Evolutionary conservation across 2,329 filamentous ascomycete species (phyloP).

Genomic region (Colletotrichum eleusines): DNA sequence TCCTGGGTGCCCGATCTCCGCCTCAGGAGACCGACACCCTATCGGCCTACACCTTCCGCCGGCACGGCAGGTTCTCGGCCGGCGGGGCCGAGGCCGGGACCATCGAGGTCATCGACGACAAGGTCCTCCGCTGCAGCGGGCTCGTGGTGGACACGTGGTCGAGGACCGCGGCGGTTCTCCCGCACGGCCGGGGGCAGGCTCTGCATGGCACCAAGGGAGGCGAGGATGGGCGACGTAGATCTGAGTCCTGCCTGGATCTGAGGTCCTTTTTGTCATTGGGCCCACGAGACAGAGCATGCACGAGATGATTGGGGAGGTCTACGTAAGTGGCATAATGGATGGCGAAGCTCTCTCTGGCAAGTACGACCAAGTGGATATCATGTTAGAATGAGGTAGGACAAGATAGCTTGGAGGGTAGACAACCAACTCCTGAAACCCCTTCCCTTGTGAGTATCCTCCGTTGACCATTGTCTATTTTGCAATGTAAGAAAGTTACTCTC

Average conservation of each 20-base stretch:
- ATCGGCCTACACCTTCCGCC: conserved; percentile 10
- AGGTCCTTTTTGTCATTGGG: conserved; percentile 28
- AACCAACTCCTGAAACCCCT: not conserved
- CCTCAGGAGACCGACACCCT: conserved; percentile 11
- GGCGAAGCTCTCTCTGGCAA: conserved; percentile 17
- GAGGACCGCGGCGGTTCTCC: conserved; percentile 13
- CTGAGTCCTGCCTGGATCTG: conserved; percentile 16
- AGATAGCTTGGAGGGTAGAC: not conserved
- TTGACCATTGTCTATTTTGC: not conserved
- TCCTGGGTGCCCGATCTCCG: conserved; percentile 26
- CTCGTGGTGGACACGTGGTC: conserved; percentile 21
- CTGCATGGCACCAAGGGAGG: conserved; percentile 9
- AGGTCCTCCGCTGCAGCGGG: not conserved
- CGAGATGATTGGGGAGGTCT: conserved; percentile 24
- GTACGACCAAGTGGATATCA: not conserved
- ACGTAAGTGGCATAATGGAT: conserved; percentile 30
- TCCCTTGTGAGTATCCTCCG: not conserved
- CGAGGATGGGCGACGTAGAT: not conserved
- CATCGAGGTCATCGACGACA: conserved; percentile 5
- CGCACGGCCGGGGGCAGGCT: conserved; percentile 1
- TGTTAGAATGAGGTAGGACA: not conserved
- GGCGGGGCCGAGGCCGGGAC: not conserved
- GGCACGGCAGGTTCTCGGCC: conserved; percentile 21
- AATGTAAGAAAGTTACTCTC: no score
- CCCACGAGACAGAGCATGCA: conserved; percentile 10